These are phyloP conservation scores for Globisporangium canariense DNA, from an alignment of 352 stramenopile species.

Conservation along the genomic window DNA sequence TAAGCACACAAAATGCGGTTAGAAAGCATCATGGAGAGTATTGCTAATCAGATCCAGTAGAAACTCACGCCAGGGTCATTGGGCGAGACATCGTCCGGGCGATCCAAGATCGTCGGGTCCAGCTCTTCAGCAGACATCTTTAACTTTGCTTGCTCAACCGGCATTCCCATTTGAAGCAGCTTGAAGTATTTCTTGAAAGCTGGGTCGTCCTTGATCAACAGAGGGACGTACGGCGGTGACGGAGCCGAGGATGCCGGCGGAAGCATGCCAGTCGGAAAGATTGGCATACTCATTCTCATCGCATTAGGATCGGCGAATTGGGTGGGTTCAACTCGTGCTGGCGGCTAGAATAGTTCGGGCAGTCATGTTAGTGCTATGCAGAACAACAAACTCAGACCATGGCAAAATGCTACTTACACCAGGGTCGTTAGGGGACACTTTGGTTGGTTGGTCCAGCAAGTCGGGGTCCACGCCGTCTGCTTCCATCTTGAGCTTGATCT, in stretches of 20 bases:
- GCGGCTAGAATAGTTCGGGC: constrained; percentile 22
- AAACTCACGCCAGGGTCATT: constrained; percentile 72
- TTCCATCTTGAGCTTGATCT: constrained; percentile 89
- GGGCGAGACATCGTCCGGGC: constrained; percentile 68
- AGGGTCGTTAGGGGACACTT: constrained; percentile 72
- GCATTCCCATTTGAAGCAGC: constrained; percentile 77
- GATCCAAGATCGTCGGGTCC: constrained; percentile 61
- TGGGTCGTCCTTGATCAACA: constrained; percentile 75
- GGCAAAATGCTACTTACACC: constrained; percentile 41
- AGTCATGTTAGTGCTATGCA: neutral
- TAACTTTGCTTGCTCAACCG: constrained; percentile 74
- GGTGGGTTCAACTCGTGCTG: constrained; percentile 1
- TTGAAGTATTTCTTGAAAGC: constrained; percentile 84
- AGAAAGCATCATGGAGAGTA: neutral
- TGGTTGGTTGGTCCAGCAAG: constrained; percentile 60
- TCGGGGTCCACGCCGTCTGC: constrained; percentile 65
- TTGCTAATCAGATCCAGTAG: neutral
- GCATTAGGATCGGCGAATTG: constrained; percentile 3
- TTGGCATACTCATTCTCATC: constrained; percentile 27
- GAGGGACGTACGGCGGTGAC: constrained; percentile 49
- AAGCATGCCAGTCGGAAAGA: constrained; percentile 23
- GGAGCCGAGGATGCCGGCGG: constrained; percentile 9
- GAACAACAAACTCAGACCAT: neutral
- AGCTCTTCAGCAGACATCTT: constrained; percentile 77
- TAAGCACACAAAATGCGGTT: neutral